Evolutionary conservation across 2,329 filamentous ascomycete species (phyloP).

Genomic region (Tolypocladium inflatum): DNA sequence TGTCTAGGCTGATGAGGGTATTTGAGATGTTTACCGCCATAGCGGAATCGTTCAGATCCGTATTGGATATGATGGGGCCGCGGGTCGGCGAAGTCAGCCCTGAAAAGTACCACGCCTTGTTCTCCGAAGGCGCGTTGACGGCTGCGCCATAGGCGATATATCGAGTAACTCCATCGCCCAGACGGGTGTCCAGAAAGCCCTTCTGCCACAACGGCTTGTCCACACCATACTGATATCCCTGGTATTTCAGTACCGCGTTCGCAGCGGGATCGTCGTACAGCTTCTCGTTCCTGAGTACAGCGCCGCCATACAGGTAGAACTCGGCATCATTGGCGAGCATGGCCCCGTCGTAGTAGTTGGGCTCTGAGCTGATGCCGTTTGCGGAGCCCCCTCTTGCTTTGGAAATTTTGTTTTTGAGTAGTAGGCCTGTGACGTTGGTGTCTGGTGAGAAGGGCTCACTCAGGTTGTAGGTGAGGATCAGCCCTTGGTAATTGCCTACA

Average conservation of each 20-base stretch:
- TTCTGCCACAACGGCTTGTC: slow-evolving; percentile 30
- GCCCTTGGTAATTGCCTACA: slow-evolving; percentile 40
- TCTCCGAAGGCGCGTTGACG: slow-evolving; percentile 58
- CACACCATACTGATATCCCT: slow-evolving; percentile 40
- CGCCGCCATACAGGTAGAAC: slow-evolving; percentile 56
- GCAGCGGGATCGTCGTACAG: slow-evolving; percentile 26
- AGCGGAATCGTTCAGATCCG: slow-evolving; percentile 19
- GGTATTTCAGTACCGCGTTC: slow-evolving; percentile 39
- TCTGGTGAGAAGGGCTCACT: slow-evolving; percentile 42
- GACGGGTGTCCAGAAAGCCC: slow-evolving; percentile 29
- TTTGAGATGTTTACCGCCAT: slow-evolving; percentile 39
- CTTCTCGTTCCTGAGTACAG: slow-evolving; percentile 24
- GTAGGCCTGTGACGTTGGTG: slow-evolving; percentile 42
- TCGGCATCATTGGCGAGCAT: slow-evolving; percentile 57
- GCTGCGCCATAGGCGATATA: slow-evolving; percentile 57
- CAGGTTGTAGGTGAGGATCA: slow-evolving; percentile 50
- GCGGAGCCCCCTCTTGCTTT: slow-evolving; percentile 36
- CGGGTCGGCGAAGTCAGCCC: slow-evolving; percentile 44
- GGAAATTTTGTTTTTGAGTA: slow-evolving; percentile 31
- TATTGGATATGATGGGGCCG: slow-evolving; percentile 36
- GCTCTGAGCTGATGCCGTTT: slow-evolving; percentile 43
- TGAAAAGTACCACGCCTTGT: slow-evolving; percentile 62
- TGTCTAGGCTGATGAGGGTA: slow-evolving; percentile 52
- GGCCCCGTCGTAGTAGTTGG: slow-evolving; percentile 51
- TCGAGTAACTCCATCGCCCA: slow-evolving; percentile 41